Evolutionary conservation across 192 early-diverging fungal genomes (phyloP).

Genomic region (Chytriomyces sp.): DNA sequence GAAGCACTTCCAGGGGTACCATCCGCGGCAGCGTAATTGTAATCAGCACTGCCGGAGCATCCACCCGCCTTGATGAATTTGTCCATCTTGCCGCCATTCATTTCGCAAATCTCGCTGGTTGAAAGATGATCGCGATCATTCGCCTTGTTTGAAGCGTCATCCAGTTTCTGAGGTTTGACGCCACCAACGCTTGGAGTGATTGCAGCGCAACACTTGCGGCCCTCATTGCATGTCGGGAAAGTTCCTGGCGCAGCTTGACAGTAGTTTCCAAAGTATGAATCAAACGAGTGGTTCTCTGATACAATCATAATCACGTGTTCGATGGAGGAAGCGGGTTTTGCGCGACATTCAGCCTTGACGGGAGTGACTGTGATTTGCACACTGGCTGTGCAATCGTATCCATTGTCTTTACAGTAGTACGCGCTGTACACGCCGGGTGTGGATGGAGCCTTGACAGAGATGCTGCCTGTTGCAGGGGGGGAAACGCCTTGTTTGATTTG

Average conservation of each 20-base stretch:
- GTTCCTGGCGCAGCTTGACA: slow-evolving; percentile 11
- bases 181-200: not conserved
- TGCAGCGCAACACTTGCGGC: slow-evolving; percentile 14
- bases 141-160: not conserved
- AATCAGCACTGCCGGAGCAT: not conserved
- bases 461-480: not conserved
- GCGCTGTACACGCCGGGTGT: slow-evolving; percentile 18
- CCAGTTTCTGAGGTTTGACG: not conserved
- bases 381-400: not conserved
- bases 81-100: slow-evolving; percentile 36
- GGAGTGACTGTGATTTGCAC: slow-evolving; percentile 4
- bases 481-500: not conserved
- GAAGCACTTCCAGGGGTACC: slow-evolving; percentile 4
- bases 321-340: not conserved
- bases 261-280: slow-evolving; percentile 25
- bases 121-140: slow-evolving; percentile 2
- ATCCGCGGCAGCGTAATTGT: slow-evolving; percentile 27
- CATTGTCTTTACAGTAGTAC: slow-evolving; percentile 31
- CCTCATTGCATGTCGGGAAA: slow-evolving; percentile 11
- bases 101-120: slow-evolving; percentile 15
- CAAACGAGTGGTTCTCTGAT: slow-evolving; percentile 28
- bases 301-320: slow-evolving; percentile 26
- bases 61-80: slow-evolving; percentile 6
- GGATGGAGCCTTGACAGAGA: slow-evolving; percentile 32
- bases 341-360: not conserved